These are phyloP conservation scores for Yarrowia divulgata DNA, from an alignment of 805 yeast genomes.

Conservation along the genomic window DNA sequence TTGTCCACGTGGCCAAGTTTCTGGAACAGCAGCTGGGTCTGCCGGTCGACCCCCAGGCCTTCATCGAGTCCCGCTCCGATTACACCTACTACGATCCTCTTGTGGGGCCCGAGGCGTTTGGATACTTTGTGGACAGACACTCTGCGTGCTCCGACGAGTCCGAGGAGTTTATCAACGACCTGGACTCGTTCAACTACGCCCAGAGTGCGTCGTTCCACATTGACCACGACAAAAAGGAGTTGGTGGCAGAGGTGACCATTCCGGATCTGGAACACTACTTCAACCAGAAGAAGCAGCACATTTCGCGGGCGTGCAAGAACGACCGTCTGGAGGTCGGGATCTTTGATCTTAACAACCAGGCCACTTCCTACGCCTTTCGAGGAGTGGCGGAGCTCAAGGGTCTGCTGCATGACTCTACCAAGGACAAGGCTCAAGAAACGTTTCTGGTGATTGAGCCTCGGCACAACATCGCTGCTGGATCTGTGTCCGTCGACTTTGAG, in stretches of 20 bases:
- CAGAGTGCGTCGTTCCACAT: slow-evolving; percentile 8
- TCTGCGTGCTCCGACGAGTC: slow-evolving; percentile 19
- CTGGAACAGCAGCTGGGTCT: slow-evolving; percentile 15
- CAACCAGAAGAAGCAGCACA: slow-evolving; percentile 12
- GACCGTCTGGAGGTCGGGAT: slow-evolving; percentile 34
- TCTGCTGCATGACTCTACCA: slow-evolving; percentile 21
- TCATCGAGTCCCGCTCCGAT: slow-evolving; percentile 27
- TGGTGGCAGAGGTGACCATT: slow-evolving; percentile 21
- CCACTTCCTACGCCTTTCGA: slow-evolving; percentile 6
- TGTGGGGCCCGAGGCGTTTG: slow-evolving; percentile 11
- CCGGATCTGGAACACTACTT: slow-evolving; percentile 18
- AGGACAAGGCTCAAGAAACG: slow-evolving; percentile 28
- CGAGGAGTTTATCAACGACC: slow-evolving; percentile 21
- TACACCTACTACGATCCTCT: slow-evolving; percentile 15
- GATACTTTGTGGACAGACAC: slow-evolving; percentile 27
- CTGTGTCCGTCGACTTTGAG: slow-evolving; percentile 30
- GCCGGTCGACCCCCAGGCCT: slow-evolving; percentile 6
- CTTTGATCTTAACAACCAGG: slow-evolving; percentile 26
- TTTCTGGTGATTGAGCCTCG: slow-evolving; percentile 20
- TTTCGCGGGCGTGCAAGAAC: slow-evolving; percentile 22
- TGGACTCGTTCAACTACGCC: slow-evolving; percentile 15
- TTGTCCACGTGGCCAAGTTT: slow-evolving; percentile 17
- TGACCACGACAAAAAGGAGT: slow-evolving; percentile 35
- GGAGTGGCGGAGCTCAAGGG: slow-evolving; percentile 27
- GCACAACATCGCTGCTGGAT: slow-evolving; percentile 17